A percentile compares a stretch with the other conserved stretches of the same genome.
These are phyloP conservation scores for Agrocybe praecox DNA, from an alignment of 768 basidiomycete species.

Conservation along the genomic window DNA sequence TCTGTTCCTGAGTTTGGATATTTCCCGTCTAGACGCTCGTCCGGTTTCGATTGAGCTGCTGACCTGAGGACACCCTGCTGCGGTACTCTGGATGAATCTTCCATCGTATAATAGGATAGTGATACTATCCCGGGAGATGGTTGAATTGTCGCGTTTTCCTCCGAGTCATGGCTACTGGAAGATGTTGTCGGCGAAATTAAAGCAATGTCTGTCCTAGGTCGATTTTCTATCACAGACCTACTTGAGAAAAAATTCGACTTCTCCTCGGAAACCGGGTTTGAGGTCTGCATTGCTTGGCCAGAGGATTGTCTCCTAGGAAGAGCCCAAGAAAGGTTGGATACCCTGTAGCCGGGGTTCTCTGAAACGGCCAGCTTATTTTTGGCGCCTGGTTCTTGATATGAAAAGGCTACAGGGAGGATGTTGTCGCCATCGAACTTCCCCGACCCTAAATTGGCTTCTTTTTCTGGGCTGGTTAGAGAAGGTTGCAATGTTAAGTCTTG, in stretches of 20 bases:
- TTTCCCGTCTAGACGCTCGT: neutral
- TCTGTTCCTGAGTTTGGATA: neutral
- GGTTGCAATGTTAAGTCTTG: neutral
- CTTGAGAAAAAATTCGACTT: neutral
- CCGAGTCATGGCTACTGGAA: neutral
- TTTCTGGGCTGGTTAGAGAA: neutral
- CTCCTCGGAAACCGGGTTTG: neutral
- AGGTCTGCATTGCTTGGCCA: too few relatives aligned
- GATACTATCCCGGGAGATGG: conserved; percentile 21
- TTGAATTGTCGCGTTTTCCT: conserved; percentile 2
- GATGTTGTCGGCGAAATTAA: neutral
- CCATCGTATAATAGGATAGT: conserved; percentile 29
- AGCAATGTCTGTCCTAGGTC: too few relatives aligned
- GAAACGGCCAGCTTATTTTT: neutral
- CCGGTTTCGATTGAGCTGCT: conserved; percentile 19
- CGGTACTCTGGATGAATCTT: conserved; percentile 7
- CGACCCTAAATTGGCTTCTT: neutral
- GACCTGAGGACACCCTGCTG: neutral
- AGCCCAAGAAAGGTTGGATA: conserved; percentile 4
- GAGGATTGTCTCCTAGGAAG: neutral
- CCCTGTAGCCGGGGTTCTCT: conserved; percentile 2
- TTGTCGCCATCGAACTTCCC: conserved; percentile 1
- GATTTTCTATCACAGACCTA: too few relatives aligned
- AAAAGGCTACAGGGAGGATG: conserved; percentile 5
- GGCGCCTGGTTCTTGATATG: neutral